Base-by-base conservation (phyloP, 2,329 filamentous ascomycete species). In the Beauveria brongniartii region DNA sequence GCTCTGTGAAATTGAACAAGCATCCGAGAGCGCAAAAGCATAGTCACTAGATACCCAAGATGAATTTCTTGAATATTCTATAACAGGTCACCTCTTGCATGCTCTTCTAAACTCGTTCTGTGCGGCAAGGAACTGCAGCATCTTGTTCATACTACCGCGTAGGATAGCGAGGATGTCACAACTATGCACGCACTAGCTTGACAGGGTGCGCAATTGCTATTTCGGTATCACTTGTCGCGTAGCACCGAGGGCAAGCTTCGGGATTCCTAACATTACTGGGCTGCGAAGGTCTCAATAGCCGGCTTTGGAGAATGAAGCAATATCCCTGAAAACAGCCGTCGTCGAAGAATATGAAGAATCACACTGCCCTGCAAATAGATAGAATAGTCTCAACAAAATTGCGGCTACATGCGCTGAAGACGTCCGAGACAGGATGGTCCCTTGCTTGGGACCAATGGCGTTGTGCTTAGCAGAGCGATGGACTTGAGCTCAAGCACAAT, bases 101-200 rank as follows among this genome's bases (percentile, higher is more conserved):
- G 1, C 34, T 37, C 34, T 37, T 37, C 14, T 16, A 41, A 80
- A 79, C 34, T 96, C 79, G 51, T 81, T 78, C 63, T 56, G 41
- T 16, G 40, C 78, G 67, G 85, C 80, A 53, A 96, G 78, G 66
- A 84, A 82, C 61, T 87, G 79, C 20, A 97, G 80, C 56, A 96
- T 80, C 62, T 93, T 89, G 63, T 82, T 81, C 55, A 52, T 52
- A 16, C 85, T 82, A 58, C 90, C 91, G 34, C 34, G 5, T 6
- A 16, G 2, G 5, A 37, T 37, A 16, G 34, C 5, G 34, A 37
- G 30, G 34, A 5, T 6, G 12, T 37, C 34, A 37, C 12, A 34
- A 34, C 30, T 5, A 34, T 34, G 30, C 5, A 14, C 12, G 12
- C 12, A 16, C 5, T 37, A 37, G 34, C 16, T 37, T 2, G 34